Evolutionary conservation across 257 asterid species (phyloP).

Genomic region (Solanum habrochaites): DNA sequence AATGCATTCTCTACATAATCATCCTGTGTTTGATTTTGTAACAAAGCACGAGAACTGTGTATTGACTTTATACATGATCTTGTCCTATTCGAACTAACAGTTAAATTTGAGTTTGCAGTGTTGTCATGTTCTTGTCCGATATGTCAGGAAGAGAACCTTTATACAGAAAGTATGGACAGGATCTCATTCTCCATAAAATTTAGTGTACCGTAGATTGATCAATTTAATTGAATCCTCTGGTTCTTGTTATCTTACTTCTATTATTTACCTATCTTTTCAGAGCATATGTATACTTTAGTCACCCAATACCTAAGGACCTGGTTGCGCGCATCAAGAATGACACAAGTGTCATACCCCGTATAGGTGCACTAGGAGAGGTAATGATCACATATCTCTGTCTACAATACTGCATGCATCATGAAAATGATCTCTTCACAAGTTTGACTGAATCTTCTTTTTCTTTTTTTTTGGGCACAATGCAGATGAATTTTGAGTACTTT

Average conservation of each 20-base stretch:
- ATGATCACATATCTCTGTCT: slow-evolving; percentile 4
- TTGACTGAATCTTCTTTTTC: neutral
- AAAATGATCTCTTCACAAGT: neutral
- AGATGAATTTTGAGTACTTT: slow-evolving; percentile 97
- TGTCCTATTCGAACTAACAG: slow-evolving; percentile 19
- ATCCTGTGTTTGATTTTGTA: neutral
- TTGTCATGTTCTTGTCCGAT: slow-evolving; percentile 93
- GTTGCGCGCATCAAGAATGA: slow-evolving; percentile 80
- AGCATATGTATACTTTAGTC: slow-evolving; percentile 83
- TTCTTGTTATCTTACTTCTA: neutral
- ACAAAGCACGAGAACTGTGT: neutral
- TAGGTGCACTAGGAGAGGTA: slow-evolving; percentile 96
- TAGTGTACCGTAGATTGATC: neutral
- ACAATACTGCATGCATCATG: neutral
- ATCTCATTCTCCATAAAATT: neutral
- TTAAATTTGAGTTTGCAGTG: slow-evolving; percentile 39
- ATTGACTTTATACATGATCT: neutral
- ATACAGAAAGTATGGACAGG: slow-evolving; percentile 63
- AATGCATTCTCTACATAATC: neutral
- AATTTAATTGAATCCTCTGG: slow-evolving; percentile 4
- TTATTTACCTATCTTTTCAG: slow-evolving; percentile 26
- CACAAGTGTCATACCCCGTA: slow-evolving; percentile 87
- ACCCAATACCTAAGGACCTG: slow-evolving; percentile 74
- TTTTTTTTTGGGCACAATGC: slow-evolving; percentile 15
- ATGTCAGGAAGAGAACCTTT: slow-evolving; percentile 99